phyloP scores from a whole-genome alignment of 176 grass and related monocot species.

The Hyparrhenia diplandra region DNA sequence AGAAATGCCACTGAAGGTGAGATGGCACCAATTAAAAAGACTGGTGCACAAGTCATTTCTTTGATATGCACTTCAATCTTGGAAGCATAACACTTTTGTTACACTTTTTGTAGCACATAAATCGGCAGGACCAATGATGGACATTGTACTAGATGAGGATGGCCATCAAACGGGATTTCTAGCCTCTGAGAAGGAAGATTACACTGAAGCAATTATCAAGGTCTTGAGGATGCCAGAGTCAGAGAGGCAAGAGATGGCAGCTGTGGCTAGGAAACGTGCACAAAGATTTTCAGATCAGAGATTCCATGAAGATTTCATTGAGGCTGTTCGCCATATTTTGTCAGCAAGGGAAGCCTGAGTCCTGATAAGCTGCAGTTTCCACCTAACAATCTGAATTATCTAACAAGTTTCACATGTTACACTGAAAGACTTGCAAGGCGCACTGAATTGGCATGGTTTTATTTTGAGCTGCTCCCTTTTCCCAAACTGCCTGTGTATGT shows the following conservation, averaged over 20 bases:
- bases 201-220: constrained; percentile 58
- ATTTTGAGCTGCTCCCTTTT: background rate
- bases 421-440: background rate
- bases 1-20: background rate
- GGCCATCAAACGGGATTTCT: constrained; percentile 72
- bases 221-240: constrained; percentile 60
- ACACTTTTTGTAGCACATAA: constrained; percentile 61
- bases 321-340: constrained; percentile 48
- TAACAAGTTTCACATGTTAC: constrained; percentile 3
- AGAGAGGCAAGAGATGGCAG: constrained; percentile 64
- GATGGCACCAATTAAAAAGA: background rate
- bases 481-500: background rate
- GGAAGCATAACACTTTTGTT: background rate
- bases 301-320: constrained; percentile 71
- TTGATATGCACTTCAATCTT: background rate
- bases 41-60: background rate
- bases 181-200: constrained; percentile 66
- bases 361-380: background rate
- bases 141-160: constrained; percentile 80
- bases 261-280: constrained; percentile 65
- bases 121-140: constrained; percentile 91
- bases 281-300: constrained; percentile 76
- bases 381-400: background rate
- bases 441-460: background rate
- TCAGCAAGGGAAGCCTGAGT: background rate